These are phyloP conservation scores for Paracoccidioides lutzii DNA, from an alignment of 2,329 filamentous ascomycete genomes.

Conservation along the genomic window DNA sequence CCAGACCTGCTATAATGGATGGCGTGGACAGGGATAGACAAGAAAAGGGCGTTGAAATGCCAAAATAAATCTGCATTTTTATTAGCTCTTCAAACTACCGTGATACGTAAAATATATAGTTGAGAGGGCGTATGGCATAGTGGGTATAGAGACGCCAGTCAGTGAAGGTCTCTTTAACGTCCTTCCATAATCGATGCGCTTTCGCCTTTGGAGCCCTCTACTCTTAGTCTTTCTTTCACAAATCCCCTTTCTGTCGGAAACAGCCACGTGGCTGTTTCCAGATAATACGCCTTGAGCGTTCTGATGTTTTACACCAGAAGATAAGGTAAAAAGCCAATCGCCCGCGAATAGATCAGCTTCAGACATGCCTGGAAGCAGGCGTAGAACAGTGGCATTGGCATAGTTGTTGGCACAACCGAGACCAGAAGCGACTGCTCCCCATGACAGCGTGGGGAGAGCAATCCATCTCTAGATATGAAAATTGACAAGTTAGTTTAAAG, in stretches of 20 bases:
- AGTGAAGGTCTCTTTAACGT: conserved; percentile 36
- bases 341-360: conserved; percentile 41
- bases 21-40: conserved; percentile 50
- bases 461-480: conserved; percentile 31
- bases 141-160: conserved; percentile 42
- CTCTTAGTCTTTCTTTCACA: conserved; percentile 28
- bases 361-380: conserved; percentile 38
- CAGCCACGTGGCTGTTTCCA: conserved; percentile 37
- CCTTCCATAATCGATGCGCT: conserved; percentile 31
- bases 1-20: conserved; percentile 48
- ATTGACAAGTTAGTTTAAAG: background rate
- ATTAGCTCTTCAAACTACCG: conserved; percentile 4
- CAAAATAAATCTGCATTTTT: conserved; percentile 36
- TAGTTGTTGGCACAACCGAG: conserved; percentile 34
- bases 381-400: conserved; percentile 32
- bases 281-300: conserved; percentile 45
- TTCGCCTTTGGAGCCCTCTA: conserved; percentile 29
- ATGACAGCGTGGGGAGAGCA: conserved; percentile 38
- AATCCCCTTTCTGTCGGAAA: conserved; percentile 32
- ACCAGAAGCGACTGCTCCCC: conserved; percentile 38
- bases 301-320: conserved; percentile 45
- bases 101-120: background rate
- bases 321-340: conserved; percentile 35
- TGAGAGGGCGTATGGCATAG: conserved; percentile 31
- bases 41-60: conserved; percentile 43